Conservation (phyloP, 177 flowering plant species). For the Vitis hybrid region DNA sequence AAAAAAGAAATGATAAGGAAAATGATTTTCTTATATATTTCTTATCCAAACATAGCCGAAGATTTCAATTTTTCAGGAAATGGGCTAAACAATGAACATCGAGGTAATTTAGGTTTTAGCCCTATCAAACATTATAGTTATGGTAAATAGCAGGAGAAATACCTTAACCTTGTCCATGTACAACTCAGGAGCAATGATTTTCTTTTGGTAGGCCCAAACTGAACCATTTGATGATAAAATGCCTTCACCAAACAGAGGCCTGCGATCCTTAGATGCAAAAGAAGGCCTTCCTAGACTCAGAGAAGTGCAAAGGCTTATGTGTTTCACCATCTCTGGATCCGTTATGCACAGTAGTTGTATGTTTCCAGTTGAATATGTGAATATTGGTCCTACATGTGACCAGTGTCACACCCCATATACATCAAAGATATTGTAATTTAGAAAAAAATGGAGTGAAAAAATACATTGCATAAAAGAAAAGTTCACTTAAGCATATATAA, state of each 20-base stretch:
- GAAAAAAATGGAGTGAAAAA: too few species aligned
- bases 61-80: too few species aligned
- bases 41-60: too few species aligned
- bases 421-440: too few species aligned
- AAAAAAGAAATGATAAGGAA: too few species aligned
- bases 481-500: too few species aligned
- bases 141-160: too few species aligned
- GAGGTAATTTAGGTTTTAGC: constrained; percentile 6
- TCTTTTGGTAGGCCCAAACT: constrained; percentile 48
- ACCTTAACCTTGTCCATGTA: constrained; percentile 48
- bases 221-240: constrained; percentile 46
- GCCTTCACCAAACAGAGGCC: constrained; percentile 47
- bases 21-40: too few species aligned
- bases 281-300: constrained; percentile 46
- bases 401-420: too few species aligned
- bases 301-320: constrained; percentile 30
- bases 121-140: too few species aligned
- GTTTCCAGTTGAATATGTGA: constrained; percentile 36
- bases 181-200: constrained; percentile 51
- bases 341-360: constrained; percentile 30
- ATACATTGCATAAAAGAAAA: too few species aligned
- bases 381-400: constrained; percentile 27
- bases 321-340: constrained; percentile 41
- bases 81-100: too few species aligned
- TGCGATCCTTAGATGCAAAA: constrained; percentile 29